Conservation (phyloP, 805 yeast species). For the Starmerella apicola region DNA sequence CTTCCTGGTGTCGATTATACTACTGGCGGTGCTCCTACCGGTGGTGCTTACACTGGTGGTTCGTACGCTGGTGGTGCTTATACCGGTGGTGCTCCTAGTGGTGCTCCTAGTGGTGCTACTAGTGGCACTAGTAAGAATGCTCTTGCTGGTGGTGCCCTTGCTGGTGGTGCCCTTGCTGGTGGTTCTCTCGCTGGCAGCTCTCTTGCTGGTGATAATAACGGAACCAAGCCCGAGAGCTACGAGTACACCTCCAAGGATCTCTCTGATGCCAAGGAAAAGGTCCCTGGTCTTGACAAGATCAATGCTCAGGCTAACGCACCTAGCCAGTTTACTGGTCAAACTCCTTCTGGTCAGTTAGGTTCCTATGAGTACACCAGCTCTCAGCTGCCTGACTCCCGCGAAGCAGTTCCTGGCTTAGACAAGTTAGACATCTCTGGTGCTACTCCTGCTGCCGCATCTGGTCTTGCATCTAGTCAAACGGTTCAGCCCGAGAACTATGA, state of each 20-base stretch:
- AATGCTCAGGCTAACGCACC: not conserved
- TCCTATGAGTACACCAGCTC: constrained; percentile 4
- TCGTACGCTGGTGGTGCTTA: not conserved
- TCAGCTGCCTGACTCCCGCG: constrained; percentile 3
- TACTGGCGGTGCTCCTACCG: too few species aligned
- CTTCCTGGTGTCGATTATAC: too few species aligned
- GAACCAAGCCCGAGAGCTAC: not conserved
- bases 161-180: not conserved
- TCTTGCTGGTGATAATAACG: too few species aligned
- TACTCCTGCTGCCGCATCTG: not conserved
- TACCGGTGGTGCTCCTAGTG: not conserved
- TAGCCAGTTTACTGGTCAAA: too few species aligned
- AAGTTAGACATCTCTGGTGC: not conserved
- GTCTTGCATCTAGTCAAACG: not conserved
- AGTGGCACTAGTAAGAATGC: not conserved
- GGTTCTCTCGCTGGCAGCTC: not conserved
- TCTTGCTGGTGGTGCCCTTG: not conserved
- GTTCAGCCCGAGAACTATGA: not conserved
- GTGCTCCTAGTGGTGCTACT: not conserved
- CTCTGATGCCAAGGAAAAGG: constrained; percentile 1
- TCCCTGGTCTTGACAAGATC: constrained; percentile 2
- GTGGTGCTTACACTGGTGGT: too few species aligned
- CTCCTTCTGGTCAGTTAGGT: too few species aligned
- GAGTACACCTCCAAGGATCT: not conserved
- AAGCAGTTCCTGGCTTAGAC: constrained; percentile 4